Percentiles rank a stretch among this genome's conserved stretches.
These are phyloP conservation scores for Cladosporium halotolerans DNA, from an alignment of 2,329 filamentous ascomycete genomes.

Conservation along the genomic window DNA sequence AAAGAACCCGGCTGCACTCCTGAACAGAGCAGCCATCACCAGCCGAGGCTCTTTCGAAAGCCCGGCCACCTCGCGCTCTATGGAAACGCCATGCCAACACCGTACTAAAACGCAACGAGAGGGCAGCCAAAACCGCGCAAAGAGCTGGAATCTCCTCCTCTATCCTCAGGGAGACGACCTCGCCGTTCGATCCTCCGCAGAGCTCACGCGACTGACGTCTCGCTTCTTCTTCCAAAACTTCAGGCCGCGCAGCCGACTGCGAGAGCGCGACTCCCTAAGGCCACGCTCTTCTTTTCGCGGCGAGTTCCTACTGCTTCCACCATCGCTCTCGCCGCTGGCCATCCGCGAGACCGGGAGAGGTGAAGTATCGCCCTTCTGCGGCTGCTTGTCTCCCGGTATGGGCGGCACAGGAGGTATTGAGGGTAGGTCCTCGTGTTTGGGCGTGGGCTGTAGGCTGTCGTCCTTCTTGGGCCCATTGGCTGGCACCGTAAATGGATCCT, in stretches of 20 bases:
- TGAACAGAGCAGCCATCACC: no score
- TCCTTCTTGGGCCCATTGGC: conserved; percentile 18
- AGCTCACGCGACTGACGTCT: conserved; percentile 13
- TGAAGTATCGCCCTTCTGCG: conserved; percentile 4
- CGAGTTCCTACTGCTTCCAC: neutral
- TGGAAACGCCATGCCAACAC: neutral
- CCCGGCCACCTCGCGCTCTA: neutral
- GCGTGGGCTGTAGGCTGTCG: conserved; percentile 19
- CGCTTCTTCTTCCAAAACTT: conserved; percentile 33
- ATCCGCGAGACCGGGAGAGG: neutral
- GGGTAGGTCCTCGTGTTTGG: conserved; percentile 18
- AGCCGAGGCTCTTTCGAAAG: no score
- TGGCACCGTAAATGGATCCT: conserved; percentile 19
- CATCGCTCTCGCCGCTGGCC: conserved; percentile 6
- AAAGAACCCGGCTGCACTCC: neutral
- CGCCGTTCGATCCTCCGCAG: neutral
- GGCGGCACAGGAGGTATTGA: conserved; percentile 17
- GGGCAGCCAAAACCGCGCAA: neutral
- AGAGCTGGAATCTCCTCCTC: neutral
- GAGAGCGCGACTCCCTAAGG: conserved; percentile 28
- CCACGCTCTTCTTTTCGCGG: conserved; percentile 8
- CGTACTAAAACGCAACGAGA: neutral
- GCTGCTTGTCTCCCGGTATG: neutral
- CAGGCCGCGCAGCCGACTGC: conserved; percentile 30
- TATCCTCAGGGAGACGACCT: conserved; percentile 1